Evolutionary conservation across 768 basidiomycete genomes (phyloP).

Genomic region (Russula sp.): DNA sequence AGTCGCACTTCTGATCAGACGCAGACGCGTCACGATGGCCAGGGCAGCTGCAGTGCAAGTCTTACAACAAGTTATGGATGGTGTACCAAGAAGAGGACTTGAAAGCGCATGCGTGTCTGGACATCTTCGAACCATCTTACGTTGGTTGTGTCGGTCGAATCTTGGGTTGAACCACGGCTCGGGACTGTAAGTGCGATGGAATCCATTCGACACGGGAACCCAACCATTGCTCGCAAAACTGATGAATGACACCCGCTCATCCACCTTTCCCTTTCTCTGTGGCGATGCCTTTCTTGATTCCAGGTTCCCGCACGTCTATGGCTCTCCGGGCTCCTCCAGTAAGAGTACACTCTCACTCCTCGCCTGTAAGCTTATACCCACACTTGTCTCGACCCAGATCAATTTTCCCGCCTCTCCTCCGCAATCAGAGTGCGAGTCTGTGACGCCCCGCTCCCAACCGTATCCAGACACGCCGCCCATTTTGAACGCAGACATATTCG

Average conservation of each 20-base stretch:
- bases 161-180: background rate
- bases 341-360: background rate
- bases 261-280: background rate
- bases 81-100: no score
- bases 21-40: background rate
- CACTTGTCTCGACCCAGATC: background rate
- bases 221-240: background rate
- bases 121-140: background rate
- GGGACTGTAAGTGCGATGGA: background rate
- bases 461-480: constrained; percentile 21
- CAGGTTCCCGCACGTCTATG: constrained; percentile 15
- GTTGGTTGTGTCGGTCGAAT: background rate
- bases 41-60: background rate
- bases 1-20: no score
- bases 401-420: constrained; percentile 12
- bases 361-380: background rate
- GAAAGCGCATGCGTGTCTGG: no score
- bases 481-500: constrained; percentile 18
- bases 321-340: constrained; percentile 1
- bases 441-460: constrained; percentile 5
- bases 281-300: constrained; percentile 13
- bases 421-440: constrained; percentile 8
- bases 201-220: constrained; percentile 7
- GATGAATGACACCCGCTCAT: background rate
- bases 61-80: background rate